phyloP scores from a whole-genome alignment of 495 filamentous ascomycete genomes.

The Tricharina praecox region DNA sequence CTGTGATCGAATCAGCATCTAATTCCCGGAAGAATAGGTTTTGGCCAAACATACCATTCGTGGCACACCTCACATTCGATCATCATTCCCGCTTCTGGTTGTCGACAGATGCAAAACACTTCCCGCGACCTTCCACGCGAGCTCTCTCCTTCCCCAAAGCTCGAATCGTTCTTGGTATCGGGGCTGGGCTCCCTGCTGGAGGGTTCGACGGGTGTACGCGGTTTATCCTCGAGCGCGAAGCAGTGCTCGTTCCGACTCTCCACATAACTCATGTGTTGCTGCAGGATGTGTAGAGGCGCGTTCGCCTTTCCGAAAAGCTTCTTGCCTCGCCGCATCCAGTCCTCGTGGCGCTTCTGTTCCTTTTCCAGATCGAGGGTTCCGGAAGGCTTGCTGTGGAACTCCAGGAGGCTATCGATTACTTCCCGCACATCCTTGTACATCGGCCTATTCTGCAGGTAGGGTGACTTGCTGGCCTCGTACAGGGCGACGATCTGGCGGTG shows the following conservation, averaged over 20 bases:
- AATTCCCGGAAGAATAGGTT: no score
- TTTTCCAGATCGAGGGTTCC: slow-evolving; percentile 88
- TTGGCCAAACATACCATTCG: slow-evolving; percentile 55
- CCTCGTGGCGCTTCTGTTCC: slow-evolving; percentile 88
- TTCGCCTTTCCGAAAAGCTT: slow-evolving; percentile 98
- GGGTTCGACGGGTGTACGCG: slow-evolving; percentile 78
- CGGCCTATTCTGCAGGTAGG: slow-evolving; percentile 61
- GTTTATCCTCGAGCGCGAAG: slow-evolving; percentile 83
- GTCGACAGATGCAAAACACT: slow-evolving; percentile 94
- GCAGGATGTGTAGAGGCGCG: slow-evolving; percentile 85
- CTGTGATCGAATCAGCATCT: slow-evolving; percentile 29
- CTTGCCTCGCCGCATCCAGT: slow-evolving; percentile 98
- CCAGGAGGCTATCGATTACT: slow-evolving; percentile 68
- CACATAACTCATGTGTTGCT: slow-evolving; percentile 86
- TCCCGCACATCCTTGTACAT: slow-evolving; percentile 82
- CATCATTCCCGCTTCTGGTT: slow-evolving; percentile 93
- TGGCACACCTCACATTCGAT: slow-evolving; percentile 97
- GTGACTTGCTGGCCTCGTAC: slow-evolving; percentile 56
- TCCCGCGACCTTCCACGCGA: slow-evolving; percentile 42
- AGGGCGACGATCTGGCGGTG: slow-evolving; percentile 70
- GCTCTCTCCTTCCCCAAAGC: slow-evolving; percentile 37
- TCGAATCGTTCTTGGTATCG: slow-evolving; percentile 32
- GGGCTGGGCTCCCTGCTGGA: slow-evolving; percentile 72
- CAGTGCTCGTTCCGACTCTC: slow-evolving; percentile 73
- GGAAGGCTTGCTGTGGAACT: slow-evolving; percentile 75